These are phyloP conservation scores for Detonula confervacea DNA, from an alignment of 352 stramenopile genomes.

Conservation along the genomic window DNA sequence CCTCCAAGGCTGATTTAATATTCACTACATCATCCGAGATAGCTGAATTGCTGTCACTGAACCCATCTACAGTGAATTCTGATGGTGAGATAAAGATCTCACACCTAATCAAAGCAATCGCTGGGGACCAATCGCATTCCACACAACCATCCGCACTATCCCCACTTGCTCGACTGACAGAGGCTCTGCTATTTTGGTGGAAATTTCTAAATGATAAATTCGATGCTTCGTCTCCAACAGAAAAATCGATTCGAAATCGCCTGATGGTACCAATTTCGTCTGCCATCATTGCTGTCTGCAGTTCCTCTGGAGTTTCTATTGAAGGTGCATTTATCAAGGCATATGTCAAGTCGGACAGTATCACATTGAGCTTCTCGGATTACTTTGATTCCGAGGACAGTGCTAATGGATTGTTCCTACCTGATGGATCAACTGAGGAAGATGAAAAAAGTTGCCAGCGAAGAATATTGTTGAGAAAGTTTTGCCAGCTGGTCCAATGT, in stretches of 20 bases:
- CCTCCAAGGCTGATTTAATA: constrained; percentile 57
- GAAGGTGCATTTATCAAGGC: constrained; percentile 10
- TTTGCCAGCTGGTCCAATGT: constrained; percentile 77
- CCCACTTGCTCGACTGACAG: constrained; percentile 46
- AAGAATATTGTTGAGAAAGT: constrained; percentile 57
- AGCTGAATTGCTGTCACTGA: constrained; percentile 67
- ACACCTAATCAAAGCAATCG: constrained; percentile 48
- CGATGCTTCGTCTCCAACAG: constrained; percentile 36
- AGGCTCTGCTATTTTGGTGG: constrained; percentile 74
- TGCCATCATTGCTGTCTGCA: constrained; percentile 72
- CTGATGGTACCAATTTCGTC: constrained; percentile 63
- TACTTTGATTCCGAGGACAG: constrained; percentile 83
- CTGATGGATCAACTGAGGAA: constrained; percentile 29
- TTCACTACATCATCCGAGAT: constrained; percentile 57
- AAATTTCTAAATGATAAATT: constrained; percentile 48
- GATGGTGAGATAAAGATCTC: constrained; percentile 43
- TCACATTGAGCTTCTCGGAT: constrained; percentile 51
- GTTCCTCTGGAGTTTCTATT: constrained; percentile 52
- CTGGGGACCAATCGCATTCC: constrained; percentile 1
- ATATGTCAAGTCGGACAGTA: constrained; percentile 28
- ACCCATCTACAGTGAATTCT: constrained; percentile 51
- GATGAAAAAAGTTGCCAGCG: constrained; percentile 17
- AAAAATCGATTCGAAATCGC: constrained; percentile 44
- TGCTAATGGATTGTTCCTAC: constrained; percentile 58
- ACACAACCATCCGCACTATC: not conserved